phyloP scores from a whole-genome alignment of 257 asterid genomes.

The Lycium barbarum region DNA sequence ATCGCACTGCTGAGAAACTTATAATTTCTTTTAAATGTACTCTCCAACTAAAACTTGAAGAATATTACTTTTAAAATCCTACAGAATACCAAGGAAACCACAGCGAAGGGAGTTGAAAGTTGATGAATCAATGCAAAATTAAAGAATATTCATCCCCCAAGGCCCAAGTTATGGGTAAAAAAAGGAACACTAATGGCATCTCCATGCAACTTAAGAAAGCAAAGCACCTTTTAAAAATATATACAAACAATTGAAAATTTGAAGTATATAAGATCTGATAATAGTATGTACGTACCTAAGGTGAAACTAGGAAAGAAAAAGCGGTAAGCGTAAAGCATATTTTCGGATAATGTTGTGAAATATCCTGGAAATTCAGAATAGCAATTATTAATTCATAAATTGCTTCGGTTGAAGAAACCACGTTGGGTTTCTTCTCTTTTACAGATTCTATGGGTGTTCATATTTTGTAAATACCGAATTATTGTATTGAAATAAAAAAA shows the following conservation, averaged over 20 bases:
- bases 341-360: background rate
- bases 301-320: too few relatives aligned
- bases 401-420: too few relatives aligned
- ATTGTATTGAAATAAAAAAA: too few relatives aligned
- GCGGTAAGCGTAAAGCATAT: background rate
- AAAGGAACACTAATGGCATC: background rate
- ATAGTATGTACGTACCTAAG: too few relatives aligned
- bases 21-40: background rate
- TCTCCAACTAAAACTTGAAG: background rate
- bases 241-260: too few relatives aligned
- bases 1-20: background rate
- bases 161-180: background rate
- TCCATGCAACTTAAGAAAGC: background rate
- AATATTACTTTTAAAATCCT: background rate
- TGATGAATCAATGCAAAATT: background rate
- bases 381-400: too few relatives aligned
- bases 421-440: too few relatives aligned
- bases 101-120: background rate
- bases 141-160: background rate
- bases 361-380: constrained; percentile 27
- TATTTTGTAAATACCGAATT: too few relatives aligned
- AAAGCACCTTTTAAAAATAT: background rate
- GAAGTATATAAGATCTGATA: too few relatives aligned
- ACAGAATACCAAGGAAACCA: background rate
- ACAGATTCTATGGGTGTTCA: too few relatives aligned